These are phyloP conservation scores for Solanum appendiculatum DNA, from an alignment of 257 asterid species.

Conservation along the genomic window DNA sequence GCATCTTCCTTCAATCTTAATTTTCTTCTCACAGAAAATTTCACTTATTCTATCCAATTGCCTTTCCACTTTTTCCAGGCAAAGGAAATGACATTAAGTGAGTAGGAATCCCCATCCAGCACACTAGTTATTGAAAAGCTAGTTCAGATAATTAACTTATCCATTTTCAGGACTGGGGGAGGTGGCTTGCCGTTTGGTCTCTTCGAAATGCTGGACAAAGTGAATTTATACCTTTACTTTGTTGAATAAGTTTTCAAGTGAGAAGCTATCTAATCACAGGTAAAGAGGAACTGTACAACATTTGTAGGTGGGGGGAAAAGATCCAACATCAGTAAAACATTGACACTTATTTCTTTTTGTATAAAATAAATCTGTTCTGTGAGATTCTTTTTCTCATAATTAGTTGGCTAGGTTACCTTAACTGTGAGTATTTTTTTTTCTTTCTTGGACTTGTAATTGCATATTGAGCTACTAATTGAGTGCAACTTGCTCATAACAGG, in stretches of 20 bases:
- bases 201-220: not conserved
- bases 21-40: not conserved
- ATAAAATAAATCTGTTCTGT: not conserved
- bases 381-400: not conserved
- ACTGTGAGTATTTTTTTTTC: not conserved
- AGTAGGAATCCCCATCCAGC: not conserved
- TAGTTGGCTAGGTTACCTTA: not conserved
- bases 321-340: not conserved
- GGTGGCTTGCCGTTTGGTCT: not conserved
- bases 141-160: not conserved
- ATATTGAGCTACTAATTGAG: not conserved
- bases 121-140: not conserved
- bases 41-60: not conserved
- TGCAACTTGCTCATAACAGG: slow-evolving; percentile 53
- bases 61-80: not conserved
- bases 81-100: not conserved
- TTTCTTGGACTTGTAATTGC: not conserved
- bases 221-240: not conserved
- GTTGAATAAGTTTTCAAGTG: not conserved
- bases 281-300: not conserved
- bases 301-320: not conserved
- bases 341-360: not conserved
- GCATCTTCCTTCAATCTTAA: not conserved
- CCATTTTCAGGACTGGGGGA: not conserved
- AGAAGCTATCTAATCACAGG: not conserved